Evolutionary conservation across 768 basidiomycete genomes (phyloP), one percentile per base, ranked within the genome.

Genomic region (Auriscalpium vulgare): DNA sequence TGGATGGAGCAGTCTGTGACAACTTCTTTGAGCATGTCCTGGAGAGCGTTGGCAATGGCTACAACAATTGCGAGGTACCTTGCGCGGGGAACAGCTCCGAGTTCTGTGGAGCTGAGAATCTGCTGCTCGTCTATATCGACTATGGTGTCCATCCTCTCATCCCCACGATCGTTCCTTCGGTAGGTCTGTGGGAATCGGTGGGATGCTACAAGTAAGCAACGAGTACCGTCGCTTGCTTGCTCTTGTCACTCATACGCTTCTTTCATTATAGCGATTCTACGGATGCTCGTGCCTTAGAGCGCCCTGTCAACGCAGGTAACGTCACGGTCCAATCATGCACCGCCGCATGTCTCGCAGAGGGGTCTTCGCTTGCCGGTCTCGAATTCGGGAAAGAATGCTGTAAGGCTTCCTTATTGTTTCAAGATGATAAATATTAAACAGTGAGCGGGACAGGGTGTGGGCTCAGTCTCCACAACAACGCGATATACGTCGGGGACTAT

Each of bases 141-240:
- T 67, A 38, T 47, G 71, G 16, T 81, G 85, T 36, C 80, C 84
- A 16, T 80, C 0, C 67, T 1, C 14, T 45, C 16, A 19, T 76
- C 11, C 85, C 87, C 0, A 59, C 69, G 13, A 79, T 78, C 16
- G 75, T 79, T 1, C 70, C 76, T 6, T 77, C 67, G 44, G 78
- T 86, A 21, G 86, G 84, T 2, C 71, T 77, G 38, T 89, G 87
- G 87, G 65, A 72, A 8, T 81, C 80, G 0, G 76, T 88, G 36
- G 88, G 87, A n/a, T 90, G 88, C 66, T 87, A 79, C 72, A 84
- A 73, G 87, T 85, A 29, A 29, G 60, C 56, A 75, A 63, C 37
- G 11, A 16, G 5, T 19, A 9, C 13, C 19, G 13, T n/a, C 10
- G 8, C 9, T n/a, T 8, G 37, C 40, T 43, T 43, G 40, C 2